Evolutionary conservation across 106 monocot genomes (phyloP).

Genomic region (Posidonia australis): DNA sequence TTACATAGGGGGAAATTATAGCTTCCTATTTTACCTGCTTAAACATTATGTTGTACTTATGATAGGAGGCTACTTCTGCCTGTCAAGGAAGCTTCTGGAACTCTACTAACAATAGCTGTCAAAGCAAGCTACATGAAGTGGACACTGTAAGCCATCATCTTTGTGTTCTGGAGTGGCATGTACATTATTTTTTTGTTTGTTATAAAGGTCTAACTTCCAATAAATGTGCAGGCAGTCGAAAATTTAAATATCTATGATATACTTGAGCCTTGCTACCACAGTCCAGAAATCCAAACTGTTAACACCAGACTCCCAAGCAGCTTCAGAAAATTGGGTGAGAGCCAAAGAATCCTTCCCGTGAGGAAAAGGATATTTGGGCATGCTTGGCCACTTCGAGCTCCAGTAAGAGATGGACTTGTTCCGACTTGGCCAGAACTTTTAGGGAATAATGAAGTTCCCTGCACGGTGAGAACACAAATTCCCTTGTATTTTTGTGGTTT

Average conservation of each 20-base stretch:
- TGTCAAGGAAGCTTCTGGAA: constrained; percentile 93
- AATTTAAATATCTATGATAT: constrained; percentile 73
- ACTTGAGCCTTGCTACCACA: constrained; percentile 89
- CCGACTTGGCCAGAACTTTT: constrained; percentile 81
- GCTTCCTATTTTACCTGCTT: too few relatives aligned
- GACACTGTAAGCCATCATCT: constrained; percentile 50
- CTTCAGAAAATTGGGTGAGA: constrained; percentile 71
- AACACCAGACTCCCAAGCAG: constrained; percentile 46
- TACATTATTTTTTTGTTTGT: background rate
- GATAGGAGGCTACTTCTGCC: constrained; percentile 53
- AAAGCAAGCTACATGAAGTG: constrained; percentile 29
- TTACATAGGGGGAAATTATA: too few relatives aligned
- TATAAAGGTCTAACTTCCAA: background rate
- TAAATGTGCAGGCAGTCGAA: constrained; percentile 35
- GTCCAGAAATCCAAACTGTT: constrained; percentile 25
- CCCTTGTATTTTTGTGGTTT: too few relatives aligned
- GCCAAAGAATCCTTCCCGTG: constrained; percentile 47
- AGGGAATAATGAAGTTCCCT: constrained; percentile 45
- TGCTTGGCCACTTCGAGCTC: constrained; percentile 84
- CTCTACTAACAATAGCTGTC: constrained; percentile 27
- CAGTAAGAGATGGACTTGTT: constrained; percentile 72
- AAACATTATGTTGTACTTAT: background rate
- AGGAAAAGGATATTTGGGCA: constrained; percentile 93
- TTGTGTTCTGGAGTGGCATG: background rate
- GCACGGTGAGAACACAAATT: constrained; percentile 34